A percentile compares a stretch with the other conserved stretches of the same genome.
Conservation (phyloP, 345 rosid species). For the Boechera retrofracta region DNA sequence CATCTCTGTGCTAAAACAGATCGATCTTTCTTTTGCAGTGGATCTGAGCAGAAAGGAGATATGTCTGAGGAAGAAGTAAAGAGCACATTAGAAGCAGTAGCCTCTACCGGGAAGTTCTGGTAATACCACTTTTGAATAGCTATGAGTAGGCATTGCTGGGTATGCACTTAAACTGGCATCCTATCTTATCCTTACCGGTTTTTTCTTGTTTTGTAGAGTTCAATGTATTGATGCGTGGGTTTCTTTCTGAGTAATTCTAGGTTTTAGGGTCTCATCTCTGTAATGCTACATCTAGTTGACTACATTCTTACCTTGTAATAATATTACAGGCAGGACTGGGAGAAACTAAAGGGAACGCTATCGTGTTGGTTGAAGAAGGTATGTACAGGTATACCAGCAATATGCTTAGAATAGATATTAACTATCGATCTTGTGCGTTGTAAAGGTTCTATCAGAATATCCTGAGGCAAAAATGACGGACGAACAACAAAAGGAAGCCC, state of each 20-base stretch:
- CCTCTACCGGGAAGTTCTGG: constrained; percentile 83
- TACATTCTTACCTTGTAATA: constrained; percentile 15
- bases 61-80: constrained; percentile 55
- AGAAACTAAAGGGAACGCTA: constrained; percentile 69
- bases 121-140: constrained; percentile 31
- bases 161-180: not conserved
- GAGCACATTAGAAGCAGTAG: constrained; percentile 62
- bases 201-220: constrained; percentile 12
- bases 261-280: not conserved
- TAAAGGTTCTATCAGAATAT: constrained; percentile 83
- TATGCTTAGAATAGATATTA: constrained; percentile 21
- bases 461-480: constrained; percentile 72
- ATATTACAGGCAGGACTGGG: constrained; percentile 82
- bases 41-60: constrained; percentile 43
- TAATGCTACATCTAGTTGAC: not conserved
- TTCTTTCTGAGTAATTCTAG: not conserved
- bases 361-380: constrained; percentile 97
- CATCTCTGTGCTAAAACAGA: constrained; percentile 9
- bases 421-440: constrained; percentile 37
- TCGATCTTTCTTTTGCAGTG: constrained; percentile 42
- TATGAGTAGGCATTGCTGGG: not conserved
- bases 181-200: not conserved
- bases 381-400: constrained; percentile 73
- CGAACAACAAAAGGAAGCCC: constrained; percentile 66
- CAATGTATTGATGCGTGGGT: not conserved